Evolutionary conservation across 305 asterid species (phyloP).

Genomic region (Stenogyne calaminthoides): DNA sequence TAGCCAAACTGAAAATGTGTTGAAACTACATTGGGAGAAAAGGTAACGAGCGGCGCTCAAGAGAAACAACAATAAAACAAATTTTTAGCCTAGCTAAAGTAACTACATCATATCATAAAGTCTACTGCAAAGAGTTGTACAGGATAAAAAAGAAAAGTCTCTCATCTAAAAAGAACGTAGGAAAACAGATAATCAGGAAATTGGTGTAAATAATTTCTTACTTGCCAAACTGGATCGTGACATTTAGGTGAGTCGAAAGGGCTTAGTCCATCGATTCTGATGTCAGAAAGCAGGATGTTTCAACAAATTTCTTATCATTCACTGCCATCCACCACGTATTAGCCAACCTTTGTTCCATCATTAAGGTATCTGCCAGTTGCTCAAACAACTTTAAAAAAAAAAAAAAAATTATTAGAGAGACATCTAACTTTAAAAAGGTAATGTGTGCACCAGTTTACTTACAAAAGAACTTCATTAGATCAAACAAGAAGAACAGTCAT

Average conservation of each 20-base stretch:
- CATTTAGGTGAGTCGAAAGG: slow-evolving; percentile 78
- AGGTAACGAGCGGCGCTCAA: neutral
- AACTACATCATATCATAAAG: neutral
- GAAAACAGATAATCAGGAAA: neutral
- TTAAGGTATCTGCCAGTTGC: neutral
- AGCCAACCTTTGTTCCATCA: slow-evolving; percentile 70
- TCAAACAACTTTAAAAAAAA: neutral
- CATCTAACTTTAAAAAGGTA: neutral
- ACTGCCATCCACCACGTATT: slow-evolving; percentile 74
- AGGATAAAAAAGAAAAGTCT: neutral
- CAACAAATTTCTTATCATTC: slow-evolving; percentile 81
- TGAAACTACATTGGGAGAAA: neutral
- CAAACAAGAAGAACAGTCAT: neutral
- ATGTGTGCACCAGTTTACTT: neutral
- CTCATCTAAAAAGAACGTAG: neutral
- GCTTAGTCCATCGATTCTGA: slow-evolving; percentile 83
- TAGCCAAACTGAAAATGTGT: neutral
- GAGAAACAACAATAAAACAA: neutral
- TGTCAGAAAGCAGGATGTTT: slow-evolving; percentile 74
- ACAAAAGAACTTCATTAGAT: neutral
- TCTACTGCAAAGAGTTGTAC: neutral
- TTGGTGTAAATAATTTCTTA: slow-evolving; percentile 30
- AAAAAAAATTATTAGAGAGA: neutral
- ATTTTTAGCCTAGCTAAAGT: neutral
- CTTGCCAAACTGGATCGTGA: slow-evolving; percentile 77